Conservation (phyloP, 352 stramenopile genomes). For the Globisporangium carolinianum region DNA sequence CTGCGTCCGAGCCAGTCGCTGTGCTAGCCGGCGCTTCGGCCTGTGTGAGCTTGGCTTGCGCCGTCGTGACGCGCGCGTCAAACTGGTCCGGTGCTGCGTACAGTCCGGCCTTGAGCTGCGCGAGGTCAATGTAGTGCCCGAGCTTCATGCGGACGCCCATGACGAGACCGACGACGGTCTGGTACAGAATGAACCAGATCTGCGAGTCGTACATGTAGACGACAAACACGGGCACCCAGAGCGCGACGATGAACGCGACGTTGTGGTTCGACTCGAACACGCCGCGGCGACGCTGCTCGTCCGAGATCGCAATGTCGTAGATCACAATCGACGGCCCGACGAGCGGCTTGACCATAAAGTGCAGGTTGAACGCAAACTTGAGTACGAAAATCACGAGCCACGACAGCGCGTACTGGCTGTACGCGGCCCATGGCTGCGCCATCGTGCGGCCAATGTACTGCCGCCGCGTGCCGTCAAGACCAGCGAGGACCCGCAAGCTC, state of each 20-base stretch:
- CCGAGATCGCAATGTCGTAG: conserved; percentile 41
- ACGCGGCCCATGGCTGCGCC: conserved; percentile 49
- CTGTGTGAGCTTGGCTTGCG: conserved; percentile 31
- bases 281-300: conserved; percentile 24
- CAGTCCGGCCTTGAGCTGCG: conserved; percentile 60
- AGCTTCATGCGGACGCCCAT: conserved; percentile 75
- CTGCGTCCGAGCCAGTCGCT: conserved; percentile 2
- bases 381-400: conserved; percentile 68
- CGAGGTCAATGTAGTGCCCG: conserved; percentile 60
- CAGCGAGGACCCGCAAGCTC: conserved; percentile 53
- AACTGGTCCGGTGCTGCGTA: conserved; percentile 56
- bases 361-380: conserved; percentile 76
- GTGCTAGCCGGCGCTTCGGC: neutral
- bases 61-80: conserved; percentile 58
- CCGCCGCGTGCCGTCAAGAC: conserved; percentile 56
- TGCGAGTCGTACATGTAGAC: conserved; percentile 86
- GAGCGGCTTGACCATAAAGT: conserved; percentile 81
- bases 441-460: conserved; percentile 80
- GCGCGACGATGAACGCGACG: conserved; percentile 63
- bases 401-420: conserved; percentile 53
- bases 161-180: conserved; percentile 66
- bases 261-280: conserved; percentile 73
- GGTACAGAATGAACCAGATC: conserved; percentile 84
- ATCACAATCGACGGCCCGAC: conserved; percentile 72
- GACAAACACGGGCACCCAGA: conserved; percentile 74